Evolutionary conservation across 106 monocot genomes (phyloP), one percentile per base, ranked within the genome.

Genomic region (Platanthera zijinensis): DNA sequence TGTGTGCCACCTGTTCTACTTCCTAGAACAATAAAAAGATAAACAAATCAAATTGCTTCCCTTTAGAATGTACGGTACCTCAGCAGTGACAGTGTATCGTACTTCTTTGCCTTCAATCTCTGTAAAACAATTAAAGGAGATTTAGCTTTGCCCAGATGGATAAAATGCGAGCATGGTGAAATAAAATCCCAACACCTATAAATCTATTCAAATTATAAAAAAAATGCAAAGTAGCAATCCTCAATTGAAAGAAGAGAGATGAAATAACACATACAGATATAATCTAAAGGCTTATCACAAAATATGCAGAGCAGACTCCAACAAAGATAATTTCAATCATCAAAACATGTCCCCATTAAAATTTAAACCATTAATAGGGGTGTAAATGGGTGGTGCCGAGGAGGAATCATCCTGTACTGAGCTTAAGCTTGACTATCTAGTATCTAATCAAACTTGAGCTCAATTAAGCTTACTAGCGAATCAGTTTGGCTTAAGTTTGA

Each of bases 71-170:
- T 11, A 67, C 8, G 39, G 15, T 84, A 90, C 90, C 88, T 91
- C 90, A 1, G 84, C 90, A 52, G 86, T 87, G 63, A 91, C 54
- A 50, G 72, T 86, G 73, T 91, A 91, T 9, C 73, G 47, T 66
- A 76, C 82, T 56, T 86, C 88, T 74, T 74, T 82, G 14, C 86
- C 88, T 50, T 69, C 64, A 51, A 91, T 81, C 52, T 91, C 90
- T 90, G 76, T 15, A 73, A 76, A 52, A 67, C 53, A 52, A 30
- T 9, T 11, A 53, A 22, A 14, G 17, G 19, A 10, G 5, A 30
- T 68, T 79, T 45, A 78, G 11, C 69, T 53, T 17, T 57, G 51
- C 30, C 10, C 30, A 57, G 5, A 11, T 62, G n/a, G 11, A 51
- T 1, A 21, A 52, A 56, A 56, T 56, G 59, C 6, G 59, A 19